Conservation (phyloP, 805 yeast species). For the Monosporozyma yasuniensis region DNA sequence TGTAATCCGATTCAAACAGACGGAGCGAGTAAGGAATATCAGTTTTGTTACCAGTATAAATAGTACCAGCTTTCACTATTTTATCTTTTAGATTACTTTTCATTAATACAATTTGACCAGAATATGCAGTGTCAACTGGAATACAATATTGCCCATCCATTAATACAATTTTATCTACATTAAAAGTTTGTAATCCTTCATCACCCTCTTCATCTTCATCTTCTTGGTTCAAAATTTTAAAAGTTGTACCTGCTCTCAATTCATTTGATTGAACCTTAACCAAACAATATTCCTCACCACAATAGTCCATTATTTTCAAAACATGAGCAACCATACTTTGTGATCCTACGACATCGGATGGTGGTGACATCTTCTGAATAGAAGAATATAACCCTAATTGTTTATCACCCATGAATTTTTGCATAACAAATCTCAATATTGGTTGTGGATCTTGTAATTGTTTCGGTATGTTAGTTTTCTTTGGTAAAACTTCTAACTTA, state of each 20-base stretch:
- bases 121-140: conserved; percentile 42
- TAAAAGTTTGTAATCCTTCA: conserved; percentile 27
- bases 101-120: conserved; percentile 63
- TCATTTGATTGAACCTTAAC: conserved; percentile 58
- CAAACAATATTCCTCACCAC: conserved; percentile 45
- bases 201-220: conserved; percentile 45
- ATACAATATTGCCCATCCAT: conserved; percentile 66
- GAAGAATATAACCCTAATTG: conserved; percentile 46
- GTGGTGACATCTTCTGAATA: not conserved
- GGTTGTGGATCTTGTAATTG: conserved; percentile 42
- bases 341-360: not conserved
- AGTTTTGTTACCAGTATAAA: conserved; percentile 23
- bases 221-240: conserved; percentile 44
- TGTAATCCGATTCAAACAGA: conserved; percentile 32
- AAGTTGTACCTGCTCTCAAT: conserved; percentile 37
- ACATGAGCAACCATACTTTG: conserved; percentile 35
- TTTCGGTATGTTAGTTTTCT: not conserved
- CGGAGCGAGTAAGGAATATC: conserved; percentile 5
- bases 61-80: conserved; percentile 45
- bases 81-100: conserved; percentile 38
- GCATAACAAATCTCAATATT: conserved; percentile 47
- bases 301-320: conserved; percentile 49
- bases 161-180: conserved; percentile 34
- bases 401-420: conserved; percentile 41
- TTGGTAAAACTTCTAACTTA: not conserved